Base-by-base conservation (phyloP, 225 moss, liverwort and hornwort species). In the Pseudoscleropodium purum region DNA sequence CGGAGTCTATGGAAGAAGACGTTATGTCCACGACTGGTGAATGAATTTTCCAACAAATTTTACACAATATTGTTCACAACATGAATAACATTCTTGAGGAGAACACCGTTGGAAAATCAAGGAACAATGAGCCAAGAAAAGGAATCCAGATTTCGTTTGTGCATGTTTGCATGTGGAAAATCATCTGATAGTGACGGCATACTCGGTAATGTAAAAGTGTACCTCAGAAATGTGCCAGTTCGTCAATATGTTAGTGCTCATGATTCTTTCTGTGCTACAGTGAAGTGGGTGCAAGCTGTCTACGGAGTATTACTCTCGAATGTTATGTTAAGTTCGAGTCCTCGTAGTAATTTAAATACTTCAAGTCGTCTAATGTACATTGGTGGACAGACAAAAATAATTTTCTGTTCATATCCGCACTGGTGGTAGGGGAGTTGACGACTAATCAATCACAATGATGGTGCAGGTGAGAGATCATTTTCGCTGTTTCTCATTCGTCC, bases 401-500 rank as follows among this genome's bases (percentile, higher is more conserved):
- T 59, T 36, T 60, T 18, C 29, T 83, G 25, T 52, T 62, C 34
- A 34, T 75, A 41, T 75, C 65, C 56, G 26, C 65, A 65, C 83
- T 61, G 31, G 72, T 51, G 83, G 63, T 39, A 33, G 47, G 45
- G 64, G 64, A 54, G 74, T 74, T 73, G 61, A 73, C 43, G 9
- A 64, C 56, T 80, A 39, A 82, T 67, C 43, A n/a, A 62, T 74
- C 36, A 36, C 75, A 59, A 87, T 73, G 31, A 9, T 66, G 87
- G 57, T 89, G 92, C 93, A 92, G 92, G 90, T 83, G 91, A 83
- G 59, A 91, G 41, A 86, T 83, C 89, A 13, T 91, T 94, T 90
- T 73, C 92, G 75, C 91, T 88, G 82, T 96, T 86, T 84, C 90
- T 96, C 70, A 93, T 97, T 81, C 97, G 90, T 72, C 98, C 97